These are phyloP conservation scores for Monosporascus sp. DNA, from an alignment of 2,329 filamentous ascomycete genomes.

Conservation along the genomic window DNA sequence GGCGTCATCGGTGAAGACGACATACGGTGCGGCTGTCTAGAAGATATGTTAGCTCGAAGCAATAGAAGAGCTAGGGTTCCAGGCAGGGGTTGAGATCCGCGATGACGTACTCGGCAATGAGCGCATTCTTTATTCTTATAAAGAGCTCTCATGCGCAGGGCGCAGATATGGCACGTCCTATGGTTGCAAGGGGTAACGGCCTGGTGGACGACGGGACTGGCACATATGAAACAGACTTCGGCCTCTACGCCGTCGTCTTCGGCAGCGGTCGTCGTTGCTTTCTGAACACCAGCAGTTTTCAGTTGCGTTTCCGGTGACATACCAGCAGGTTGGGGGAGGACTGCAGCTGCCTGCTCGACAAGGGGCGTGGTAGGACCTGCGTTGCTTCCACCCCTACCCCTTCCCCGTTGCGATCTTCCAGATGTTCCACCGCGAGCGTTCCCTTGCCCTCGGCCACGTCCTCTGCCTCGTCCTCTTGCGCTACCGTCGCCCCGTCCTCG, in stretches of 20 bases:
- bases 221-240: conserved; percentile 96
- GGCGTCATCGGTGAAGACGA: conserved; percentile 86
- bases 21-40: conserved; percentile 64
- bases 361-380: not conserved
- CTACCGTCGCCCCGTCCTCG: conserved; percentile 27
- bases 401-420: conserved; percentile 27
- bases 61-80: not conserved
- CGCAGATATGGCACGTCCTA: conserved; percentile 93
- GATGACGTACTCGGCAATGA: conserved; percentile 73
- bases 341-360: not conserved
- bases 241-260: conserved; percentile 57
- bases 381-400: conserved; percentile 28
- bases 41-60: conserved; percentile 1
- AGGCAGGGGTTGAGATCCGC: not conserved
- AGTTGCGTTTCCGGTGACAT: conserved; percentile 2
- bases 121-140: conserved; percentile 97
- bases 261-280: conserved; percentile 11
- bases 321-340: conserved; percentile 3
- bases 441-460: conserved; percentile 28
- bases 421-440: conserved; percentile 30
- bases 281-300: conserved; percentile 4
- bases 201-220: conserved; percentile 80
- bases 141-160: conserved; percentile 80
- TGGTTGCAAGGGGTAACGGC: conserved; percentile 94
- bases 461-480: conserved; percentile 36